Evolutionary conservation across 306 rosid species (phyloP).

Genomic region (Sindora glabra): DNA sequence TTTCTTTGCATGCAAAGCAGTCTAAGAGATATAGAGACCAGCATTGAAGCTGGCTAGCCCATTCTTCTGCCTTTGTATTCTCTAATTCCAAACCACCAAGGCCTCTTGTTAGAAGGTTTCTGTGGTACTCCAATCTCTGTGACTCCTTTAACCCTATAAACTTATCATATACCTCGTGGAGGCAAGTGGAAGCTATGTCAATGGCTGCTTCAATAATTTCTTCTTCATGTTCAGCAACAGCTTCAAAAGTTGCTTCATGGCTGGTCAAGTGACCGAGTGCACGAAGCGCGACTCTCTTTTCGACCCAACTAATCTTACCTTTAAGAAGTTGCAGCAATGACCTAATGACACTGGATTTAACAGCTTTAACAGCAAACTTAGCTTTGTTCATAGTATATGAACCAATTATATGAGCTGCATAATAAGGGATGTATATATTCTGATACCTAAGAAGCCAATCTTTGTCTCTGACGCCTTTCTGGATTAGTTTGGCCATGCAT

Average conservation of each 20-base stretch:
- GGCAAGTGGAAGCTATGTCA: slow-evolving; percentile 31
- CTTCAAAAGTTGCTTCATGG: slow-evolving; percentile 43
- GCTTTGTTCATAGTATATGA: slow-evolving; percentile 51
- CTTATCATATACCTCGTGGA: slow-evolving; percentile 33
- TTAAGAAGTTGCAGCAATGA: slow-evolving; percentile 46
- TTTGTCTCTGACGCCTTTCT: slow-evolving; percentile 30
- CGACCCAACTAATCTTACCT: slow-evolving; percentile 68
- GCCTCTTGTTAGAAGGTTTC: slow-evolving; percentile 55
- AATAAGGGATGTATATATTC: slow-evolving; percentile 58
- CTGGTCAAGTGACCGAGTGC: slow-evolving; percentile 58
- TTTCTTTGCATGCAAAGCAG: slow-evolving; percentile 46
- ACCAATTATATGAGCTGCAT: slow-evolving; percentile 70
- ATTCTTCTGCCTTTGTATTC: slow-evolving; percentile 60
- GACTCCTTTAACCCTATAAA: slow-evolving; percentile 28
- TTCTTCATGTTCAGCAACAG: slow-evolving; percentile 28
- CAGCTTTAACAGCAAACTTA: slow-evolving; percentile 37
- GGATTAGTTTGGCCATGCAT: slow-evolving; percentile 53
- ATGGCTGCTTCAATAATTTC: slow-evolving; percentile 37
- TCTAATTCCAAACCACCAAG: slow-evolving; percentile 47
- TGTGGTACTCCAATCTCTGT: slow-evolving; percentile 44
- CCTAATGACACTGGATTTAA: slow-evolving; percentile 38
- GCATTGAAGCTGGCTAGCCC: slow-evolving; percentile 58
- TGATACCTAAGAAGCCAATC: slow-evolving; percentile 48
- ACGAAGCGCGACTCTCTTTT: slow-evolving; percentile 60
- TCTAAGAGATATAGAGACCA: slow-evolving; percentile 56